Conservation (phyloP, 805 yeast genomes). For the Candida lessepsii region DNA sequence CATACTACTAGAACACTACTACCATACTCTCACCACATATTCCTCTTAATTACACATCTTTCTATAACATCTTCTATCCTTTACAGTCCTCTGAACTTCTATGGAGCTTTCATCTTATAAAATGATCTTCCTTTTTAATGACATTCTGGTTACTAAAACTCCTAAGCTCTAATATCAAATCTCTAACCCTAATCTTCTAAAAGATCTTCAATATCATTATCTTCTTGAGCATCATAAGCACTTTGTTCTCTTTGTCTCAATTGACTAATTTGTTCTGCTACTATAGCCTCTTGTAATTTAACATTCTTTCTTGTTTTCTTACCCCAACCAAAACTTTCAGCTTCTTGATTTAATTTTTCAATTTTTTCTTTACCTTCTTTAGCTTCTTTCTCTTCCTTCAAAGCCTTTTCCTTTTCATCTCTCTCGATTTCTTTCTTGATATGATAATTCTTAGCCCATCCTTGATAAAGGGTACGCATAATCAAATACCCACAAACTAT, state of each 20-base stretch:
- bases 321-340: slow-evolving; percentile 73
- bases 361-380: slow-evolving; percentile 34
- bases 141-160: too few relatives aligned
- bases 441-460: slow-evolving; percentile 57
- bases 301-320: slow-evolving; percentile 64
- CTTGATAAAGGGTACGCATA: slow-evolving; percentile 54
- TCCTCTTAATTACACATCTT: too few relatives aligned
- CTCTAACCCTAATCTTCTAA: slow-evolving; percentile 50
- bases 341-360: slow-evolving; percentile 32
- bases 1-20: too few relatives aligned
- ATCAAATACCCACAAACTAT: slow-evolving; percentile 64
- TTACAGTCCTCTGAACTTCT: too few relatives aligned
- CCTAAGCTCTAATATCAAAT: too few relatives aligned
- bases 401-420: slow-evolving; percentile 44
- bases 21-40: too few relatives aligned
- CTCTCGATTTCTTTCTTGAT: slow-evolving; percentile 43
- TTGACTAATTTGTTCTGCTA: slow-evolving; percentile 45
- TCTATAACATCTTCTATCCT: too few relatives aligned
- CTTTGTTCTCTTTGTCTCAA: slow-evolving; percentile 44
- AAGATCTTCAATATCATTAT: slow-evolving; percentile 67
- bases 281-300: slow-evolving; percentile 51
- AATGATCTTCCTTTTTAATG: too few relatives aligned
- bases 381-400: slow-evolving; percentile 34
- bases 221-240: slow-evolving; percentile 50
- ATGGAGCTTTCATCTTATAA: too few relatives aligned